These are phyloP conservation scores for Clonostachys byssicola DNA, from an alignment of 2,329 filamentous ascomycete species.

Conservation along the genomic window DNA sequence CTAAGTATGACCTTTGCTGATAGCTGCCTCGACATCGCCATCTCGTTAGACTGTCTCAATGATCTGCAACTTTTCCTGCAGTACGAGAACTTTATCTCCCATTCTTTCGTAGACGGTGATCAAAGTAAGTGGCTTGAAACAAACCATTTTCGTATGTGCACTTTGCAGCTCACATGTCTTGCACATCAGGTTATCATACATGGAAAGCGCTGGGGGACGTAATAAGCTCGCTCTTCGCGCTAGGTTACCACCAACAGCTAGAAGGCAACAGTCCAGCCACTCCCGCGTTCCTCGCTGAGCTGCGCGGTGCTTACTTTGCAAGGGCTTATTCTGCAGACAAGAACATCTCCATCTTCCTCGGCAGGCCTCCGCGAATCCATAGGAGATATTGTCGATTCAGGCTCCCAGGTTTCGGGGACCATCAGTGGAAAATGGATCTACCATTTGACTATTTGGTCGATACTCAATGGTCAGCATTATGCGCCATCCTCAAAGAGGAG, in stretches of 20 bases:
- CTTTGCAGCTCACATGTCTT: too few species aligned
- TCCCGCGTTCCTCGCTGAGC: constrained; percentile 30
- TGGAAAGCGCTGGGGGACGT: constrained; percentile 42
- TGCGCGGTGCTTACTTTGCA: constrained; percentile 32
- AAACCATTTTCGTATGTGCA: too few species aligned
- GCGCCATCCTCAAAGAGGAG: background rate
- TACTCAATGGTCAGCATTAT: background rate
- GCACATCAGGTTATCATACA: constrained; percentile 9
- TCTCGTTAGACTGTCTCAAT: constrained; percentile 25
- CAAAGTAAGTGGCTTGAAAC: constrained; percentile 33
- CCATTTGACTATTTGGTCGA: background rate
- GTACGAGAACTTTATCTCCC: constrained; percentile 39
- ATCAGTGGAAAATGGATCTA: background rate
- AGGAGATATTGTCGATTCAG: background rate
- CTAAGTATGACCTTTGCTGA: constrained; percentile 11
- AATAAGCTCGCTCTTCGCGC: constrained; percentile 36
- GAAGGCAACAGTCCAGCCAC: background rate
- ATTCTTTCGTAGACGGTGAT: constrained; percentile 35
- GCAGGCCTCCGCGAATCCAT: constrained; percentile 36
- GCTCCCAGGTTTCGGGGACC: background rate
- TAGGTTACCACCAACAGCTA: constrained; percentile 38
- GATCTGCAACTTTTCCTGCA: constrained; percentile 37
- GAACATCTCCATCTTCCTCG: constrained; percentile 25
- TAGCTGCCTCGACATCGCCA: constrained; percentile 11
- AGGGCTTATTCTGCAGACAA: constrained; percentile 39